phyloP scores from a whole-genome alignment of 2,329 filamentous ascomycete genomes.

The Amphichorda felina region DNA sequence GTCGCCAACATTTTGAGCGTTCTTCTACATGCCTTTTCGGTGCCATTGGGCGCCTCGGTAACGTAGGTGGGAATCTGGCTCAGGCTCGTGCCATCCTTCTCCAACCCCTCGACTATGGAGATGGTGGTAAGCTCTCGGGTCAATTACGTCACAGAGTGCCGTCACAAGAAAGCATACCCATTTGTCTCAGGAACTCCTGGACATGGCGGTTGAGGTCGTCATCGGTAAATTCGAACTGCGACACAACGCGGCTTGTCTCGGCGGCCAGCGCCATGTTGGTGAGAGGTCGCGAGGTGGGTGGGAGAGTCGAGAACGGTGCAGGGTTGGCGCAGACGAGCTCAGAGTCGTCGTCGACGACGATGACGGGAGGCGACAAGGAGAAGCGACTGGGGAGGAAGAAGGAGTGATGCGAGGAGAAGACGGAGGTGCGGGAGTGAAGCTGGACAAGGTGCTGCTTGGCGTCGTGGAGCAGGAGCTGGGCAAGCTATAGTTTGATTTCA shows the following conservation, averaged over 20 bases:
- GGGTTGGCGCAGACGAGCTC: constrained; percentile 42
- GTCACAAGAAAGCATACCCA: constrained; percentile 40
- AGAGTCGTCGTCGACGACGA: constrained; percentile 16
- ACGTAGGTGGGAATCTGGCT: constrained; percentile 98
- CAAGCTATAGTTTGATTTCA: constrained; percentile 22
- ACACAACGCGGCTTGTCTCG: constrained; percentile 69
- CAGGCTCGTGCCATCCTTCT: constrained; percentile 66
- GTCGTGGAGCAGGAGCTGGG: constrained; percentile 40
- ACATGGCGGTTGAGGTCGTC: constrained; percentile 71
- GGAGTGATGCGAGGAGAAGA: constrained; percentile 2
- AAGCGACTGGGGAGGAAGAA: constrained; percentile 4
- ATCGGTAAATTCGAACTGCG: constrained; percentile 75
- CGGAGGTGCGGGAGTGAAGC: constrained; percentile 4
- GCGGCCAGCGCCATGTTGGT: constrained; percentile 47
- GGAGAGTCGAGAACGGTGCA: constrained; percentile 38
- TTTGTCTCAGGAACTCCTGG: constrained; percentile 74
- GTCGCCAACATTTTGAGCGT: not conserved
- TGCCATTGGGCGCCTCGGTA: constrained; percentile 90
- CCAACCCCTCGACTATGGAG: constrained; percentile 64
- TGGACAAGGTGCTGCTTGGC: constrained; percentile 26
- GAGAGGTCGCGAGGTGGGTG: constrained; percentile 41
- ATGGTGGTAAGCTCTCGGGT: not conserved
- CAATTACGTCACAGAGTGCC: constrained; percentile 1
- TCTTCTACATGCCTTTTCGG: constrained; percentile 63
- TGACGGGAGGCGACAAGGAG: constrained; percentile 14